phyloP scores from a whole-genome alignment of 2,329 filamentous ascomycete genomes.

The Ophiostoma angusticollis region DNA sequence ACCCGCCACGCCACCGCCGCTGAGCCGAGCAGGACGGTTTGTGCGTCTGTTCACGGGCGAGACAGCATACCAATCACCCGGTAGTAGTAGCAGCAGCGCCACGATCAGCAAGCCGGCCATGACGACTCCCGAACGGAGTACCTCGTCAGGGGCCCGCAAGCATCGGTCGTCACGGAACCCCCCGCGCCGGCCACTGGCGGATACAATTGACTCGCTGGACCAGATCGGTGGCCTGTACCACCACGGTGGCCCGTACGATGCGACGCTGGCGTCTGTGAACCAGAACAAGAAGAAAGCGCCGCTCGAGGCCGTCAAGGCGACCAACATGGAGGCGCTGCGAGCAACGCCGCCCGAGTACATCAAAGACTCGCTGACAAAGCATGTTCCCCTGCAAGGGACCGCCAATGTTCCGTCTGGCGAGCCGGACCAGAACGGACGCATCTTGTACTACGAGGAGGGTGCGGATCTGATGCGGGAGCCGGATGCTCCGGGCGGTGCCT shows the following conservation, averaged over 20 bases:
- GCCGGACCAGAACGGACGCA: slow-evolving; percentile 52
- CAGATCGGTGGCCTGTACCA: slow-evolving; percentile 56
- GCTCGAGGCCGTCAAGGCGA: slow-evolving; percentile 59
- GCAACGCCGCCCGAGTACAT: slow-evolving; percentile 74
- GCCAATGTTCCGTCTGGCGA: slow-evolving; percentile 64
- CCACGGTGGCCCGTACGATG: slow-evolving; percentile 84
- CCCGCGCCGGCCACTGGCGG: slow-evolving; percentile 55
- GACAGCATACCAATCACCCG: slow-evolving; percentile 2
- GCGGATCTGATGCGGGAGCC: slow-evolving; percentile 69
- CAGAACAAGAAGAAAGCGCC: slow-evolving; percentile 49
- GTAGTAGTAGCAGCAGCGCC: neutral
- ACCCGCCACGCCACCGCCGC: neutral
- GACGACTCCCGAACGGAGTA: neutral
- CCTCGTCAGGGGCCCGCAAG: slow-evolving; percentile 19
- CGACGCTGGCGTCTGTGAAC: slow-evolving; percentile 64
- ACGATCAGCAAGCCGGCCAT: neutral
- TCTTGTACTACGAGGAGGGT: slow-evolving; percentile 75
- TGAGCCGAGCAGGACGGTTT: slow-evolving; percentile 4
- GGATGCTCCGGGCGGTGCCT: slow-evolving; percentile 57
- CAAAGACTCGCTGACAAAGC: slow-evolving; percentile 55
- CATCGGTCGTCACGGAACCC: slow-evolving; percentile 46
- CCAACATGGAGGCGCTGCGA: slow-evolving; percentile 62
- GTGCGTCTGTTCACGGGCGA: neutral
- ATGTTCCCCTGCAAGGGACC: slow-evolving; percentile 71
- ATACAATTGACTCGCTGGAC: slow-evolving; percentile 73